Evolutionary conservation across 129 eudicot genomes (phyloP).

Genomic region (Apium graveolens): DNA sequence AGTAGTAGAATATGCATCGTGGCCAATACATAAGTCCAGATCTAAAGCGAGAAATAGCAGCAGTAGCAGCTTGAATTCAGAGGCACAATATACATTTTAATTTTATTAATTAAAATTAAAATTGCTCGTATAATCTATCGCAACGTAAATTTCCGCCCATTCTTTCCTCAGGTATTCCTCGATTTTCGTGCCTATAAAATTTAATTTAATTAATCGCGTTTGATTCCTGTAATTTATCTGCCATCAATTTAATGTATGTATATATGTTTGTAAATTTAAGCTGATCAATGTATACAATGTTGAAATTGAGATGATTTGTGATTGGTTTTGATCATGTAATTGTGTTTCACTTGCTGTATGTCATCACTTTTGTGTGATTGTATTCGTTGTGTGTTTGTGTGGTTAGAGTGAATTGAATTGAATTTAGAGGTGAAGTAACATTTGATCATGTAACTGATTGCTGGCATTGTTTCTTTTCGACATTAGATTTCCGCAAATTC

Average conservation of each 20-base stretch:
- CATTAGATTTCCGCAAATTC: neutral
- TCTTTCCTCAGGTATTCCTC: neutral
- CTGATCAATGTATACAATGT: neutral
- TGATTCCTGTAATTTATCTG: neutral
- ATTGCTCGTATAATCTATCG: neutral
- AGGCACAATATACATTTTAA: too few species aligned
- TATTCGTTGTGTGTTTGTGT: neutral
- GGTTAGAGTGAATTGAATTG: neutral
- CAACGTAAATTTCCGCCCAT: neutral
- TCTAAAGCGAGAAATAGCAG: neutral
- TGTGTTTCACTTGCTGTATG: neutral
- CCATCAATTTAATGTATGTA: neutral
- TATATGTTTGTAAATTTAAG: neutral
- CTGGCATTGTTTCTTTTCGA: neutral
- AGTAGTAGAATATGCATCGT: neutral
- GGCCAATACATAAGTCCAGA: neutral
- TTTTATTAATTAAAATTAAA: too few species aligned
- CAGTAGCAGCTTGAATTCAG: constrained; percentile 1
- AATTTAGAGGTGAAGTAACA: neutral
- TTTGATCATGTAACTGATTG: neutral
- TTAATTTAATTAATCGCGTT: neutral
- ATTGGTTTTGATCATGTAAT: neutral
- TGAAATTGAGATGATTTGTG: neutral
- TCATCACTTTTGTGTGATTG: neutral
- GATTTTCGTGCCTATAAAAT: neutral